A percentile compares a stretch with the other conserved stretches of the same genome.
phyloP scores from a whole-genome alignment of 768 basidiomycete species.

The Dendrothele bispora region DNA sequence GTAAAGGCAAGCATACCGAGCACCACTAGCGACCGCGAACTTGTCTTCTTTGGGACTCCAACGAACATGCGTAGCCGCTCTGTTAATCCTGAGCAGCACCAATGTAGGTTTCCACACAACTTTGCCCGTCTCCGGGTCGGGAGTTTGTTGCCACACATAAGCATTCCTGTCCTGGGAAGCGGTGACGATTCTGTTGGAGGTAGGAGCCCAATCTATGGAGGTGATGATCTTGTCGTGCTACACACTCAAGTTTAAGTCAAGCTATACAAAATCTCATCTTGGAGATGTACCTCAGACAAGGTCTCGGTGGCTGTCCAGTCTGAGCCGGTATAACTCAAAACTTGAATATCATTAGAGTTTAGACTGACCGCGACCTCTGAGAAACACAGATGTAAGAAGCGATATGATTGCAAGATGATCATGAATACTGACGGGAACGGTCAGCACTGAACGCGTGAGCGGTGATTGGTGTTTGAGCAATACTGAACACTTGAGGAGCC shows the following conservation, averaged over 20 bases:
- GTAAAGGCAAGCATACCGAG: slow-evolving; percentile 55
- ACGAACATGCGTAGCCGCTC: slow-evolving; percentile 91
- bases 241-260: slow-evolving; percentile 2
- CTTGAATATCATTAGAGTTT: slow-evolving; percentile 86
- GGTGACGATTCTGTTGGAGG: slow-evolving; percentile 96
- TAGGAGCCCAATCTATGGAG: slow-evolving; percentile 98
- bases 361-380: slow-evolving; percentile 89
- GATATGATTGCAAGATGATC: too few species aligned
- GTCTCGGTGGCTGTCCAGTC: slow-evolving; percentile 76
- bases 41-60: slow-evolving; percentile 99
- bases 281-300: slow-evolving; percentile 71
- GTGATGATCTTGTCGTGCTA: slow-evolving; percentile 98
- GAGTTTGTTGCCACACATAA: slow-evolving; percentile 92
- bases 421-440: slow-evolving; percentile 67
- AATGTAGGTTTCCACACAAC: slow-evolving; percentile 92
- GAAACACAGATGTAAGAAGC: too few species aligned
- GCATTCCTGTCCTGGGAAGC: slow-evolving; percentile 99
- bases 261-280: too few species aligned
- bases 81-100: slow-evolving; percentile 92
- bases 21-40: slow-evolving; percentile 97
- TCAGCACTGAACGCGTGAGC: slow-evolving; percentile 91
- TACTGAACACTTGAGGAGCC: slow-evolving; percentile 71
- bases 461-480: slow-evolving; percentile 84
- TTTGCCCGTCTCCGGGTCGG: slow-evolving; percentile 70
- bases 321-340: slow-evolving; percentile 64